Evolutionary conservation across 768 basidiomycete genomes (phyloP), one percentile per base, ranked within the genome.

Genomic region (Leucosporidium yakuticum): DNA sequence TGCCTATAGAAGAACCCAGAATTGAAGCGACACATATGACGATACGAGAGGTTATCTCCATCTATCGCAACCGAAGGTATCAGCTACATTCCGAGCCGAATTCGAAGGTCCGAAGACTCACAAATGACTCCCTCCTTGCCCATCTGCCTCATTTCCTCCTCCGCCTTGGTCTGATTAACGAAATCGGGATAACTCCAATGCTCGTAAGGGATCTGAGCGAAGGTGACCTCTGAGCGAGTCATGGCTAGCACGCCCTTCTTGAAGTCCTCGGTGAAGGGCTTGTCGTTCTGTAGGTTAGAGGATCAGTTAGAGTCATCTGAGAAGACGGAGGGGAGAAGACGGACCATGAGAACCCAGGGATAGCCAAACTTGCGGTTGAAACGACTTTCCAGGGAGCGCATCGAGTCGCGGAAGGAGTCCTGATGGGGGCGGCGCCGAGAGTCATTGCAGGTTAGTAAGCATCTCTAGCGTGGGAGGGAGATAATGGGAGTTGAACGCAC

Each of bases 241-340:
- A 74, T 68, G 2, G 21, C 32, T 49, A 56, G 55, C 4, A 77
- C 71, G 31, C 74, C 76, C 31, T 80, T 77, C 75, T 87, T 88
- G 79, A 91, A 90, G 32, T 85, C 85, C 9, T 87, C 85, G 4
- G 84, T 83, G 76, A 90, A 90, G 1, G 84, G 84, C 69, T 86
- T 86, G 60, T 92, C 90, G 76, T 94, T 92, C 59, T 92, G 82
- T 74, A 92, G 85, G 87, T 91, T 9, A 88, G 88, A 56, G 27
- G 51, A 8, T 60, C 23, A 29, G 20, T n/a, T 27, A 48, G 25
- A 2, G 9, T 14, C 20, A 12, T 39, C 2, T 32, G 47, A 14
- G 23, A 29, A 19, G 36, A 61, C 7, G 31, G 8, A 25, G 54
- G 50, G 21, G 27, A 31, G 19, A 4, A 21, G 9, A 39, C 11